phyloP scores from a whole-genome alignment of 179 eudicot genomes.

The Nepenthes alata region DNA sequence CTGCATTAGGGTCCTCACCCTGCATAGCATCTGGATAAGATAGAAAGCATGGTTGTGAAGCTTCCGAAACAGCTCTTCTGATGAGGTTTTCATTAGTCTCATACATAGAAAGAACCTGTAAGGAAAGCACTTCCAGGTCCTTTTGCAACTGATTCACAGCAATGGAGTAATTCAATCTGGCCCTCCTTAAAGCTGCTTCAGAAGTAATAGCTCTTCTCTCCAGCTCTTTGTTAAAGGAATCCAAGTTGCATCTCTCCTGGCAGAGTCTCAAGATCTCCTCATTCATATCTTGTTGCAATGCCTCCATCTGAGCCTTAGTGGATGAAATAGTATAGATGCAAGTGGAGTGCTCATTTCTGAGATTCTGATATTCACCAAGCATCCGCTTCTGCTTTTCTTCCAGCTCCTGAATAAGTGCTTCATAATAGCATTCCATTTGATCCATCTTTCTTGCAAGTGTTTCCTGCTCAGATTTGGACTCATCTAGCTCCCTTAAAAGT shows the following conservation, averaged over 20 bases:
- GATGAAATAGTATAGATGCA: constrained; percentile 57
- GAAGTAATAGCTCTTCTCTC: constrained; percentile 71
- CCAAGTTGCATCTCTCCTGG: constrained; percentile 51
- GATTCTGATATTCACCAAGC: constrained; percentile 72
- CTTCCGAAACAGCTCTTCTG: constrained; percentile 52
- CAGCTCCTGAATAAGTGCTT: constrained; percentile 89
- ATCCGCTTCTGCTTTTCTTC: constrained; percentile 87
- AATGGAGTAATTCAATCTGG: constrained; percentile 78
- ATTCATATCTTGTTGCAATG: constrained; percentile 53
- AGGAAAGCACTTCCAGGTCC: constrained; percentile 82
- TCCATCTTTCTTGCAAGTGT: constrained; percentile 62
- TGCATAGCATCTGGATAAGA: constrained; percentile 19
- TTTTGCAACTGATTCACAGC: constrained; percentile 87
- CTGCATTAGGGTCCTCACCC: constrained; percentile 11
- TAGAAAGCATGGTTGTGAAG: constrained; percentile 26
- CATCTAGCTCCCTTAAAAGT: constrained; percentile 72
- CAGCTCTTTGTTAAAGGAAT: constrained; percentile 55
- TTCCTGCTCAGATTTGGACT: constrained; percentile 62
- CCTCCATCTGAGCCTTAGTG: constrained; percentile 58
- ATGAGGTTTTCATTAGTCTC: constrained; percentile 85
- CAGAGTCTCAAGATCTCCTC: constrained; percentile 47
- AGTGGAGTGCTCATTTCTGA: constrained; percentile 73
- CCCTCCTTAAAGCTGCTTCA: constrained; percentile 74
- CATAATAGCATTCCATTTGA: constrained; percentile 96
- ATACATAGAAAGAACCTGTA: constrained; percentile 77